Base-by-base conservation (phyloP, 495 filamentous ascomycete species). In the Tetracladium setigerum region DNA sequence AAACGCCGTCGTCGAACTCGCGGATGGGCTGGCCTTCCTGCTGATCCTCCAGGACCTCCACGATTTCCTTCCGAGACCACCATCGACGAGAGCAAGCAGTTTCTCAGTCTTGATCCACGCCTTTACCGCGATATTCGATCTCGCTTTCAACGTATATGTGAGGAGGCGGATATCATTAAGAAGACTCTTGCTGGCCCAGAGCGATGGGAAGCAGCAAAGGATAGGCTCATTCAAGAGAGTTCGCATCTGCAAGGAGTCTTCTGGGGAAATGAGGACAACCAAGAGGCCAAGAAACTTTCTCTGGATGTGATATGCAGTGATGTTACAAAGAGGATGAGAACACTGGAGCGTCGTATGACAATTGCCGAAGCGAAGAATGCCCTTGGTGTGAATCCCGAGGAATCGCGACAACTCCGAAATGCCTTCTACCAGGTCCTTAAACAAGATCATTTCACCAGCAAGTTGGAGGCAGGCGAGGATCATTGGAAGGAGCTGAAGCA, bases 31-130 rank as follows among this genome's bases (percentile, higher is more conserved):
- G 83, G 83, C 6, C 57, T 90, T 24, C 83, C 84, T 12, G 74
- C 86, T 36, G 86, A 90, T 64, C 82, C 82, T 16, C 81, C 82
- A 4, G 77, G 75, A 14, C 84, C 84, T 13, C 86, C 86, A 33
- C 78, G 87, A 38, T 90, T 84, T 58, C 84, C 84, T 0, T 89
- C 84, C 5, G 87, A 91, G 58, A 88, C 82, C 9, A 89, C 87
- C 1, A 76, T 92, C 46, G 81, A 86, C 54, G 86, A 92, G 57
- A 78, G 81, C 64, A 88, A 89, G 57, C 69, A 72, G 14, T 81
- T 79, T 54, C 67, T 92, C 31, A 73, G 67, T 39, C 66, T 91
- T 36, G 80, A 84, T 57, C 77, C 72, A 45, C 57, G 67, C 1
- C 63, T 72, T 38, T 92, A 92, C 61, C 72, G 67, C 30, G 57